These are phyloP conservation scores for Pilasporangium apinafurcum DNA, from an alignment of 352 stramenopile species.

Conservation along the genomic window DNA sequence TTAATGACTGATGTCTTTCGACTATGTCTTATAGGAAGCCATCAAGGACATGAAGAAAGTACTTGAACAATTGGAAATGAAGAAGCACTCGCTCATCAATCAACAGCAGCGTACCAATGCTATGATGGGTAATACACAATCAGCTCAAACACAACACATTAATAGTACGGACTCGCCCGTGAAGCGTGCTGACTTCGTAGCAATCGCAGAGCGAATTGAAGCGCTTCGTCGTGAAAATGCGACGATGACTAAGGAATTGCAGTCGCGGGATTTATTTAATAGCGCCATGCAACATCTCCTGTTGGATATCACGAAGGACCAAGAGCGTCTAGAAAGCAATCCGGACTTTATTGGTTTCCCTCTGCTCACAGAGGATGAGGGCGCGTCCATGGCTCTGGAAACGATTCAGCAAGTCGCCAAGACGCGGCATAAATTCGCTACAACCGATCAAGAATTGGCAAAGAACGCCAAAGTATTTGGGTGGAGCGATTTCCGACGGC, in stretches of 20 bases:
- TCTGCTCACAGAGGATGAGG: constrained; percentile 28
- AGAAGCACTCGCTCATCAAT: constrained; percentile 32
- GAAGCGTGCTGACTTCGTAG: constrained; percentile 28
- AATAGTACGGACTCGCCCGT: neutral
- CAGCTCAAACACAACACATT: neutral
- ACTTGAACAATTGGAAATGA: constrained; percentile 33
- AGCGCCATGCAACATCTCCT: constrained; percentile 53
- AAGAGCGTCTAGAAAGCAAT: too few species aligned
- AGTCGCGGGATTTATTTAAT: constrained; percentile 37
- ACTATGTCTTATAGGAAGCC: constrained; percentile 17
- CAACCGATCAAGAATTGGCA: constrained; percentile 21
- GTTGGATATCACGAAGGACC: constrained; percentile 23
- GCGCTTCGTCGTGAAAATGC: constrained; percentile 33
- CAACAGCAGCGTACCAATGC: neutral
- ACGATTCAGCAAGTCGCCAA: constrained; percentile 24
- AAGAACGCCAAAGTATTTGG: constrained; percentile 31
- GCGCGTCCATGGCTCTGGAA: constrained; percentile 11
- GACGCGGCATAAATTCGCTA: too few species aligned
- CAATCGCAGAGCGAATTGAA: constrained; percentile 37
- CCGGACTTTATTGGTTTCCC: constrained; percentile 20
- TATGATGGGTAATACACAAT: too few species aligned
- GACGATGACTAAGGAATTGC: constrained; percentile 25
- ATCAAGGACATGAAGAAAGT: constrained; percentile 42
- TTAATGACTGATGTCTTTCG: neutral
- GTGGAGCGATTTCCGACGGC: constrained; percentile 39